Percentiles rank a stretch among this genome's conserved stretches.
Evolutionary conservation across 1,284 basidiomycete genomes (phyloP).

Genomic region (Inonotus obliquus): DNA sequence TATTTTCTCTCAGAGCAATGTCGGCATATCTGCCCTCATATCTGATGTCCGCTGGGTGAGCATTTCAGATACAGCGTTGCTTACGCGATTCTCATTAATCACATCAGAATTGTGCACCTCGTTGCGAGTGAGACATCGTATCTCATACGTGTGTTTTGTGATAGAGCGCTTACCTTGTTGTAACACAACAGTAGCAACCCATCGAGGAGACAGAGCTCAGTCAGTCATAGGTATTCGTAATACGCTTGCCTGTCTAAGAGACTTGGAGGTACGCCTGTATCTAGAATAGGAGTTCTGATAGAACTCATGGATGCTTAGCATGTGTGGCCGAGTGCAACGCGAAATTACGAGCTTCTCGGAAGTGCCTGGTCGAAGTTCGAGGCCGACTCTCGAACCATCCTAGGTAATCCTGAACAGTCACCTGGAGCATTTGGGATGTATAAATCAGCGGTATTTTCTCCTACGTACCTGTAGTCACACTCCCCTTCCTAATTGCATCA

Average conservation of each 20-base stretch:
- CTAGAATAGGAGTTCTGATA: not conserved
- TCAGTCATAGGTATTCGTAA: conserved; percentile 63
- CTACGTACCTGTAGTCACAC: not conserved
- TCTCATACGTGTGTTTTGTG: not conserved
- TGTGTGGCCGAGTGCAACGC: conserved; percentile 69
- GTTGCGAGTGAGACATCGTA: conserved; percentile 51
- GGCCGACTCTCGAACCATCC: conserved; percentile 28
- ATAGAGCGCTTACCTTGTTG: conserved; percentile 12
- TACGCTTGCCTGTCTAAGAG: conserved; percentile 61
- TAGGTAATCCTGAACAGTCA: not conserved
- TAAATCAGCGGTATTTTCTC: not conserved
- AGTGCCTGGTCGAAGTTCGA: conserved; percentile 60
- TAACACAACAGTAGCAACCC: conserved; percentile 50
- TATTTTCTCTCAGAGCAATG: conserved; percentile 36
- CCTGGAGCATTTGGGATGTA: not conserved
- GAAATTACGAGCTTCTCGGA: conserved; percentile 65
- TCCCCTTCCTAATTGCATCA: not conserved
- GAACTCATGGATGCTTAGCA: conserved; percentile 23
- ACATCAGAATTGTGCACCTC: conserved; percentile 74
- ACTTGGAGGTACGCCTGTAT: conserved; percentile 55
- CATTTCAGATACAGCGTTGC: not conserved
- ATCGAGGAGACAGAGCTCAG: conserved; percentile 58
- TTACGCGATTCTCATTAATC: conserved; percentile 16
- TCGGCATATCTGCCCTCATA: conserved; percentile 67
- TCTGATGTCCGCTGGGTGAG: conserved; percentile 69